Evolutionary conservation across 139 green algal species (phyloP).

Genomic region (Medakamo hakoo): DNA sequence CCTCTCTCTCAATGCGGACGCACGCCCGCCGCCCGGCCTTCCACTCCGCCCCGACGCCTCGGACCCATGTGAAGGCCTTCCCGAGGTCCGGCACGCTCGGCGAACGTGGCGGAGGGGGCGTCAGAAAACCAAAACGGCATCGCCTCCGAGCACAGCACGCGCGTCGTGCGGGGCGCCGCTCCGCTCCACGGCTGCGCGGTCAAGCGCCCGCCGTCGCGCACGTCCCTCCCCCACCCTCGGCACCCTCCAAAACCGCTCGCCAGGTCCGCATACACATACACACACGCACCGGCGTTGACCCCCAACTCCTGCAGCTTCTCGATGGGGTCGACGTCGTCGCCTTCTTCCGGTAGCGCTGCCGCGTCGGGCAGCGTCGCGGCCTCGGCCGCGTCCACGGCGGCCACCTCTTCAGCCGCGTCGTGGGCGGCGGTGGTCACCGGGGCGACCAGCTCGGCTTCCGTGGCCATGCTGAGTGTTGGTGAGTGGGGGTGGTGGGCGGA

Average conservation of each 20-base stretch:
- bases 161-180: too few relatives aligned
- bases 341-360: conserved; percentile 3
- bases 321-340: conserved; percentile 36
- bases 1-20: too few relatives aligned
- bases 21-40: too few relatives aligned
- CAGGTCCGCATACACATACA: background rate
- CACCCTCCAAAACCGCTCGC: background rate
- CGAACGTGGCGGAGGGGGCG: background rate
- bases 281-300: conserved; percentile 30
- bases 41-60: too few relatives aligned
- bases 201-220: too few relatives aligned
- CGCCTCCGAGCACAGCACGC: too few relatives aligned
- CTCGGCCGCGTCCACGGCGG: background rate
- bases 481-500: too few relatives aligned
- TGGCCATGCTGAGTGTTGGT: too few relatives aligned
- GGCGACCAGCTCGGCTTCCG: conserved; percentile 11
- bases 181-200: too few relatives aligned
- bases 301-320: conserved; percentile 50
- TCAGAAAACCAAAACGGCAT: too few relatives aligned
- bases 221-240: background rate
- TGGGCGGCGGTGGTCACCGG: background rate
- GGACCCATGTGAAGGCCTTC: too few relatives aligned
- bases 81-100: background rate
- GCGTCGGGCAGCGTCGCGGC: too few relatives aligned
- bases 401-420: conserved; percentile 1